Percentiles rank a stretch among this genome's conserved stretches.
phyloP scores from a whole-genome alignment of 345 rosid genomes.

The Odontarrhena argentea region DNA sequence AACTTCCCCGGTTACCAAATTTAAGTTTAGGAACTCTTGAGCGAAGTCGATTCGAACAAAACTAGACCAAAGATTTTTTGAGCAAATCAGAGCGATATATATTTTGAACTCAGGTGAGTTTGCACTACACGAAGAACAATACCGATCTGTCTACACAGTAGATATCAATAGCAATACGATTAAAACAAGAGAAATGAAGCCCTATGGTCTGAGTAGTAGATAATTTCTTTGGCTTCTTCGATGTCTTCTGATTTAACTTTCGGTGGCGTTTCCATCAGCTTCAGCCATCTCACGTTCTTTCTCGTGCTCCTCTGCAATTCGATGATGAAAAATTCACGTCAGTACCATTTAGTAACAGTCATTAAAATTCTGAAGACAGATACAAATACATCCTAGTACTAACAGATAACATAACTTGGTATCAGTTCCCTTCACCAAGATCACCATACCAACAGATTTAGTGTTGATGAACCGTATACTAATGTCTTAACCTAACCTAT shows the following conservation, averaged over 20 bases:
- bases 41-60: no score
- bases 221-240: conserved; percentile 11
- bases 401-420: background rate
- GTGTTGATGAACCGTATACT: background rate
- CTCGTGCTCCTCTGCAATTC: conserved; percentile 66
- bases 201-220: conserved; percentile 12
- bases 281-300: conserved; percentile 58
- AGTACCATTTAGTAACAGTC: background rate
- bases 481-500: background rate
- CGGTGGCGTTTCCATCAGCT: conserved; percentile 40
- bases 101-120: no score
- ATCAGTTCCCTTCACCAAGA: conserved; percentile 4
- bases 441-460: background rate
- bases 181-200: background rate
- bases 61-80: no score
- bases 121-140: background rate
- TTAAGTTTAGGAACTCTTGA: no score
- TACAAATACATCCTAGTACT: background rate
- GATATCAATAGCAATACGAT: background rate
- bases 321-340: conserved; percentile 8
- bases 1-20: no score
- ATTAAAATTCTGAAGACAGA: no score
- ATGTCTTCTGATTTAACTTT: conserved; percentile 33
- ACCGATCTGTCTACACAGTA: background rate
- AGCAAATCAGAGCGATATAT: no score